A percentile compares a stretch with the other conserved stretches of the same genome.
Evolutionary conservation across 768 basidiomycete genomes (phyloP).

Genomic region (Mycena polygramma): DNA sequence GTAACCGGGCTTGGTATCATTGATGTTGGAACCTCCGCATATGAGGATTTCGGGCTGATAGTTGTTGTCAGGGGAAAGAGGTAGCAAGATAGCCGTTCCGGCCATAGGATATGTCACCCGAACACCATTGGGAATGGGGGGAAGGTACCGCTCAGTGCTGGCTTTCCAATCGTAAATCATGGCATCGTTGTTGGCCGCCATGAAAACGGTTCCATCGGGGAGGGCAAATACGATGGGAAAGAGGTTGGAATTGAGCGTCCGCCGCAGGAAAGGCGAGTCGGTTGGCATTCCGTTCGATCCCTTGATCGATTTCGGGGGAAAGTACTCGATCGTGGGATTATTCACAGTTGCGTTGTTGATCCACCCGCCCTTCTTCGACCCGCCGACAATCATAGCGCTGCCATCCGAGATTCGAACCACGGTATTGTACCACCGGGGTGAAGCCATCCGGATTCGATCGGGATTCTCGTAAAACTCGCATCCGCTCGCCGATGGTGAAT

Average conservation of each 20-base stretch:
- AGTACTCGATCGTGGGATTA: conserved; percentile 88
- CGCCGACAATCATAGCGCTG: conserved; percentile 88
- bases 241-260: conserved; percentile 85
- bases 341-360: conserved; percentile 86
- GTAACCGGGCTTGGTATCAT: conserved; percentile 70
- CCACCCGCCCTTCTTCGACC: conserved; percentile 87
- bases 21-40: conserved; percentile 81
- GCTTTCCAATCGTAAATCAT: conserved; percentile 84
- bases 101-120: conserved; percentile 90
- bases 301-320: conserved; percentile 81
- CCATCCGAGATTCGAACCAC: conserved; percentile 78
- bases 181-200: conserved; percentile 84
- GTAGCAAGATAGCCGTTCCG: conserved; percentile 80
- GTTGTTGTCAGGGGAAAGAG: conserved; percentile 70
- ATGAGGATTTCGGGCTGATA: conserved; percentile 80
- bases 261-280: conserved; percentile 69
- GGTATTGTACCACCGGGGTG: conserved; percentile 86
- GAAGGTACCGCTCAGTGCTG: conserved; percentile 73
- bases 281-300: conserved; percentile 78
- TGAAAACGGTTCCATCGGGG: conserved; percentile 77
- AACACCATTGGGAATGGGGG: conserved; percentile 79
- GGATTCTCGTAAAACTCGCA: conserved; percentile 81
- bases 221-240: conserved; percentile 83
- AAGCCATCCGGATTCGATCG: conserved; percentile 74
- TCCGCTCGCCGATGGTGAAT: conserved; percentile 55